Conservation (phyloP, 495 filamentous ascomycete genomes). For the Daldinia childiae region DNA sequence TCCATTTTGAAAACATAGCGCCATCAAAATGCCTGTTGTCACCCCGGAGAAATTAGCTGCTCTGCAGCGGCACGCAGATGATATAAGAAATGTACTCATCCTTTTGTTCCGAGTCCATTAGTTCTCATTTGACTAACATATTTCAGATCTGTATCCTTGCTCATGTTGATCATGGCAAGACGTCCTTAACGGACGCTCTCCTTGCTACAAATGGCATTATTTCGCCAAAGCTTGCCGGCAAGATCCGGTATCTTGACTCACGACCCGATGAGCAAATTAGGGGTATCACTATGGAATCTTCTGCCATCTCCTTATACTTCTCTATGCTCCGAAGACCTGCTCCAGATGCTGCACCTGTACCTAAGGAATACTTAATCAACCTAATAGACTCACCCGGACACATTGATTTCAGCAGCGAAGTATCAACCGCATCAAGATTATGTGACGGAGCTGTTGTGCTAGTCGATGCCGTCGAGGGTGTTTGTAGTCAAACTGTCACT, state of each 20-base stretch:
- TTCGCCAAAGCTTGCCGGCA: slow-evolving; percentile 94
- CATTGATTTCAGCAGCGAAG: slow-evolving; percentile 98
- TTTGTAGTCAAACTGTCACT: slow-evolving; percentile 98
- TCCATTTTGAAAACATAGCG: neutral
- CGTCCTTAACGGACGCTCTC: slow-evolving; percentile 93
- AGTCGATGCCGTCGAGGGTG: slow-evolving; percentile 98
- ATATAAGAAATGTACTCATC: slow-evolving; percentile 83
- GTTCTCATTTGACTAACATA: slow-evolving; percentile 40
- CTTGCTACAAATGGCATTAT: slow-evolving; percentile 99
- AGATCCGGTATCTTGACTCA: slow-evolving; percentile 97
- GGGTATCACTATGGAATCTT: slow-evolving; percentile 99
- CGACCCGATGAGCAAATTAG: slow-evolving; percentile 95
- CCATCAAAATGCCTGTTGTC: slow-evolving; percentile 82
- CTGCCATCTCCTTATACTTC: slow-evolving; percentile 96
- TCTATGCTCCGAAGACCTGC: slow-evolving; percentile 77
- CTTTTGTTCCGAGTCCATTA: slow-evolving; percentile 50
- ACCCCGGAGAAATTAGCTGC: slow-evolving; percentile 84
- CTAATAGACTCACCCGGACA: slow-evolving; percentile 98
- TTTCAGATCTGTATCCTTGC: slow-evolving; percentile 93
- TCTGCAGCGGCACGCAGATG: slow-evolving; percentile 83
- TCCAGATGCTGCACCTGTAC: slow-evolving; percentile 72
- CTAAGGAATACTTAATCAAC: slow-evolving; percentile 94
- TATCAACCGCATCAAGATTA: slow-evolving; percentile 92
- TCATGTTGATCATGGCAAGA: slow-evolving; percentile 99
- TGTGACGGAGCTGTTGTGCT: slow-evolving; percentile 95